Base-by-base conservation (phyloP, 2,329 filamentous ascomycete species). In the Pseudopithomyces chartarum region DNA sequence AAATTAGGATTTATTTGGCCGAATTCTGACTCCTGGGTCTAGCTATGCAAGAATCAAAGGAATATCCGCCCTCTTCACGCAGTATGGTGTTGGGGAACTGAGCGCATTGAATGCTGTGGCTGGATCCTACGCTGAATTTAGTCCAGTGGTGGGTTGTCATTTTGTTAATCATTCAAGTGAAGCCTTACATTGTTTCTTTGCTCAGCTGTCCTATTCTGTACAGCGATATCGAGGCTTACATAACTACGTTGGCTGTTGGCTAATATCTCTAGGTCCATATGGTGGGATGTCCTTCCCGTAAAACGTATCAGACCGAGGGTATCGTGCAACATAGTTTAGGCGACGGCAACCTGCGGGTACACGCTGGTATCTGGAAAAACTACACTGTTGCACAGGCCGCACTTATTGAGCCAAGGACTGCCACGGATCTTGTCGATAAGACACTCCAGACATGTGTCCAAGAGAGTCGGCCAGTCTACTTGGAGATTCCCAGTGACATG, bases 71-170 rank as follows among this genome's bases (percentile, higher is more conserved):
- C 77, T 92, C 50, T 76, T 91, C 64, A 92, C 90, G 34, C 91
- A 89, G 1, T 92, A 92, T 60, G 90, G 90, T 47, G 89, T 91
- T 5, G 89, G 81, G 6, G 81, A 83, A 65, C 69, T 83, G 23
- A 91, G 88, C 2, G 87, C 89, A 50, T 80, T 91, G 66, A 91
- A 91, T 67, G 90, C 87, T 40, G 75, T 91, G 52, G 89, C 89
- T 5, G 90, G 89, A 17, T 85, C 88, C 39, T 91, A 84, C 76
- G 87, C 88, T 1, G 90, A 92, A 74, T 84, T 85, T 65, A 86
- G 90, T 3, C 88, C 89, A 5, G 80, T 92, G 10, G 80, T 78
- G 12, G 74, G 77, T 58, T 20, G 22, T 2, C 33, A 26, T 49
- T 8, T 20, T 49, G 13, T 40, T 33, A 26, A 15, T 22, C 45